Percentiles rank a stretch among this genome's conserved stretches.
phyloP scores from a whole-genome alignment of 352 stramenopile genomes.

The Globisporangium yorkense region DNA sequence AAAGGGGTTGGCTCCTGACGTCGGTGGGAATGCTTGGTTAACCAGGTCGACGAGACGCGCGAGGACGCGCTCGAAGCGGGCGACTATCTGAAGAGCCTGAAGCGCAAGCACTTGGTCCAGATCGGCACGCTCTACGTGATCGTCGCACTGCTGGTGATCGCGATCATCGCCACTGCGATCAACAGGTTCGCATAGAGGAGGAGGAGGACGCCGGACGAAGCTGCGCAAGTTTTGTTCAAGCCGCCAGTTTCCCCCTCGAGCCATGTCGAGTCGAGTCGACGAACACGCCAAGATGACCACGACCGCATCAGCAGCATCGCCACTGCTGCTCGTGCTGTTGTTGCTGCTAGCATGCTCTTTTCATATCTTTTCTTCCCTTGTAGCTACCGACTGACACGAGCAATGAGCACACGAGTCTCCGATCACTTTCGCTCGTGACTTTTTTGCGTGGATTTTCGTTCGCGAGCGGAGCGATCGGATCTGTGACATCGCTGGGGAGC shows the following conservation, averaged over 20 bases:
- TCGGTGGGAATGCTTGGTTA: not conserved
- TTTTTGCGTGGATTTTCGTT: not conserved
- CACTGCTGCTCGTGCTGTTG: no score
- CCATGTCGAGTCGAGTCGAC: not conserved
- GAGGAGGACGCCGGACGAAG: not conserved
- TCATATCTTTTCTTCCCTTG: not conserved
- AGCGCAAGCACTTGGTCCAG: conserved; percentile 69
- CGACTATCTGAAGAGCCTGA: conserved; percentile 64
- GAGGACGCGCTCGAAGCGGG: conserved; percentile 63
- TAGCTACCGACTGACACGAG: no score
- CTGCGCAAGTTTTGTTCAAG: not conserved
- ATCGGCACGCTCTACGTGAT: conserved; percentile 74
- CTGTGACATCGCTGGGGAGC: no score
- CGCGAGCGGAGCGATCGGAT: not conserved
- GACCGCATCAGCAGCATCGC: no score
- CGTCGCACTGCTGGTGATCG: conserved; percentile 50
- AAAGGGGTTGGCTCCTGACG: not conserved
- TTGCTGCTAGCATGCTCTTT: not conserved
- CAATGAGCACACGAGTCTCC: no score
- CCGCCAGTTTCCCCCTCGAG: no score
- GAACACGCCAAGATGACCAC: no score
- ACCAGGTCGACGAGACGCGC: conserved; percentile 52
- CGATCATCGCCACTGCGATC: conserved; percentile 64
- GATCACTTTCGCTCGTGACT: not conserved
- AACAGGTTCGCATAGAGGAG: conserved; percentile 27